A percentile compares a stretch with the other conserved stretches of the same genome.
phyloP scores from a whole-genome alignment of 1,284 basidiomycete species.

The Fomes fomentarius region DNA sequence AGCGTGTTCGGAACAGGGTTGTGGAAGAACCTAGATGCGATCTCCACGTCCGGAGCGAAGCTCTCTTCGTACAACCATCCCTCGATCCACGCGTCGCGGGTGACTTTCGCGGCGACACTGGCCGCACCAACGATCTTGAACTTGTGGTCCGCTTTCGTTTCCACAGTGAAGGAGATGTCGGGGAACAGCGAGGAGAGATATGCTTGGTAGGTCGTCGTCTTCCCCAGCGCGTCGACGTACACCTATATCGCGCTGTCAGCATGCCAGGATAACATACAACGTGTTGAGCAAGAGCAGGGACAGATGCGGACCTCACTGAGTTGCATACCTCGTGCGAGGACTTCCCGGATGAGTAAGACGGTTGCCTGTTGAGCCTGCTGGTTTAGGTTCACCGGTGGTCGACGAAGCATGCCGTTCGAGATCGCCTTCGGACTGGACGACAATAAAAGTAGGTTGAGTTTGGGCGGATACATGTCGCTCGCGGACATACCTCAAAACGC shows the following conservation, averaged over 20 bases:
- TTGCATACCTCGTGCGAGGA: conserved; percentile 79
- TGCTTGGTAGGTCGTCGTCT: conserved; percentile 82
- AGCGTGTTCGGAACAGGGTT: background rate
- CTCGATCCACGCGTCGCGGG: conserved; percentile 89
- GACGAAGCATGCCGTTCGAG: conserved; percentile 87
- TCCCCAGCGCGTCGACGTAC: conserved; percentile 95
- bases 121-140: conserved; percentile 98
- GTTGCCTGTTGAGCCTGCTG: conserved; percentile 94
- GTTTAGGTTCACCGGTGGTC: conserved; percentile 88
- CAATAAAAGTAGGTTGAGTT: too few relatives aligned
- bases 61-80: conserved; percentile 80
- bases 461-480: too few relatives aligned
- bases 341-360: conserved; percentile 82
- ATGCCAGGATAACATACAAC: too few relatives aligned
- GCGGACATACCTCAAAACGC: conserved; percentile 68
- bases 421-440: conserved; percentile 83
- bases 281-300: background rate
- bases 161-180: conserved; percentile 85
- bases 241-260: too few relatives aligned
- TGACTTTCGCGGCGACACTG: conserved; percentile 96
- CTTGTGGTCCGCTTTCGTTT: conserved; percentile 91
- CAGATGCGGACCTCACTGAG: conserved; percentile 71
- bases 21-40: conserved; percentile 6
- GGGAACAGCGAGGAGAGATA: conserved; percentile 83
- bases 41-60: background rate